Evolutionary conservation across 306 rosid genomes (phyloP).

Genomic region (Quercus dentata): DNA sequence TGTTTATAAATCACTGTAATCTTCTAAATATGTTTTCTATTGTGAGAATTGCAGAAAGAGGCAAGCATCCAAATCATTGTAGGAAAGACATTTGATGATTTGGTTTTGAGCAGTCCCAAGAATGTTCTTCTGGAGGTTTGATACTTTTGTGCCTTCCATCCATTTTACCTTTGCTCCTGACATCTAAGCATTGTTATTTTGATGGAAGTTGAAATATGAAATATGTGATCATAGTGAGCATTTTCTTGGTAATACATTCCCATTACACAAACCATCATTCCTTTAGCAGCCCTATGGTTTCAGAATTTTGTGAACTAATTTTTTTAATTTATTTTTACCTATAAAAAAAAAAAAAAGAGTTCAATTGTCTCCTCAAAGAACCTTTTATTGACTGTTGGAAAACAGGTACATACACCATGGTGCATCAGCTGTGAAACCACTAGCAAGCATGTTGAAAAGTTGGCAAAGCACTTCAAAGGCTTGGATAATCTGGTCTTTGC

Average conservation of each 20-base stretch:
- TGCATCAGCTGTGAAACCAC: conserved; percentile 79
- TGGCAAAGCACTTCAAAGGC: conserved; percentile 90
- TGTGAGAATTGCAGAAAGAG: conserved; percentile 53
- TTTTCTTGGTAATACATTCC: background rate
- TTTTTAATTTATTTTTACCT: too few relatives aligned
- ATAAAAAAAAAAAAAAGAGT: background rate
- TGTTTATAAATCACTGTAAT: background rate
- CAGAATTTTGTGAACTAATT: background rate
- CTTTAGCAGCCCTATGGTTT: background rate
- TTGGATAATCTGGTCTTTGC: conserved; percentile 55
- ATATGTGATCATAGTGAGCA: background rate
- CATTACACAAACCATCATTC: background rate
- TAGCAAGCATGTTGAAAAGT: conserved; percentile 76
- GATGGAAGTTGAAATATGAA: background rate
- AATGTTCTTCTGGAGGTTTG: conserved; percentile 88
- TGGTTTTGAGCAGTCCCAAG: conserved; percentile 59
- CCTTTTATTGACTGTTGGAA: conserved; percentile 15
- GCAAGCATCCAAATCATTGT: conserved; percentile 58
- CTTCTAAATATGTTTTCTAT: conserved; percentile 8
- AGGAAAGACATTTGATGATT: conserved; percentile 70
- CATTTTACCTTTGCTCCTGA: background rate
- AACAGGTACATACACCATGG: conserved; percentile 92
- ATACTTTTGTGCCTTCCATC: conserved; percentile 9
- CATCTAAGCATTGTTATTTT: background rate
- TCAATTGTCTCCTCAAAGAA: background rate